A percentile compares a stretch with the other conserved stretches of the same genome.
Conservation (phyloP, 306 rosid genomes). For the Inga oerstediana region DNA sequence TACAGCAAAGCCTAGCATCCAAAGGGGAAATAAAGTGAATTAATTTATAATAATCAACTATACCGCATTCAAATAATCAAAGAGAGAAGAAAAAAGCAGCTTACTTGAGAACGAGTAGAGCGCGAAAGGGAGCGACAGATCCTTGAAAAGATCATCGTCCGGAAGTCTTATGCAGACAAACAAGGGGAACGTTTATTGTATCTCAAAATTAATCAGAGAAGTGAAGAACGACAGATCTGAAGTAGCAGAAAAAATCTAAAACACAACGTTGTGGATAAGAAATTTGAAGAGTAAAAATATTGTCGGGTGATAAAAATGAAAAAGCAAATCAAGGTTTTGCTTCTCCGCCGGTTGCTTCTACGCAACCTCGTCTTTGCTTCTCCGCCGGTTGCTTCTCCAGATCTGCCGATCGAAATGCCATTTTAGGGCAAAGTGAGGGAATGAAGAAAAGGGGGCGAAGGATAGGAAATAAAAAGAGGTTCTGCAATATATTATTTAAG, state of each 20-base stretch:
- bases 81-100: neutral
- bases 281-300: neutral
- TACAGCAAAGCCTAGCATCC: conserved; percentile 53
- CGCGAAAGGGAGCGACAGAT: conserved; percentile 6
- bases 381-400: too few species aligned
- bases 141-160: conserved; percentile 9
- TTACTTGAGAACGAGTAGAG: neutral
- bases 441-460: too few species aligned
- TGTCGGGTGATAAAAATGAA: neutral
- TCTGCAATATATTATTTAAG: too few species aligned
- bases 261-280: neutral
- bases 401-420: too few species aligned
- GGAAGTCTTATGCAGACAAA: neutral
- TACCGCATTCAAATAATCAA: neutral
- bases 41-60: neutral
- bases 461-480: too few species aligned
- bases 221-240: conserved; percentile 20
- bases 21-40: conserved; percentile 1
- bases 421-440: too few species aligned
- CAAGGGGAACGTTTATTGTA: neutral
- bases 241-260: neutral
- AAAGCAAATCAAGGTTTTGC: neutral
- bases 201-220: neutral
- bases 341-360: too few species aligned
- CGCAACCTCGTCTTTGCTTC: too few species aligned